A percentile compares a stretch with the other conserved stretches of the same genome.
Conservation (phyloP, 495 filamentous ascomycete species). For the Podospora anserina region DNA sequence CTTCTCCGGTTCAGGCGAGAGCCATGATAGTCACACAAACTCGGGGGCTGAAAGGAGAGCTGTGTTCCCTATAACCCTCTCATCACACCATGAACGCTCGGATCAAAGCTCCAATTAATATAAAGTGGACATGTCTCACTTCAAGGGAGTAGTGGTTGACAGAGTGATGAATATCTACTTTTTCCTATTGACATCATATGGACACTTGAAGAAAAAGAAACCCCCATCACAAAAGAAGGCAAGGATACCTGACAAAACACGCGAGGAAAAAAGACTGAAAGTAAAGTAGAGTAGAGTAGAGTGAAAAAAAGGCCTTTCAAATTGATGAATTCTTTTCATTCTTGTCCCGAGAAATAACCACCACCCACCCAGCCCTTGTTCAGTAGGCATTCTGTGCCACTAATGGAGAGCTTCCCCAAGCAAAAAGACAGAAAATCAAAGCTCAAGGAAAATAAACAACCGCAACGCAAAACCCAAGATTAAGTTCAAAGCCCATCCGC, state of each 20-base stretch:
- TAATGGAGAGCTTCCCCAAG: not conserved
- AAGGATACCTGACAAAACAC: not conserved
- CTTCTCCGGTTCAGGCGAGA: no score
- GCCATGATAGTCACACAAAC: not conserved
- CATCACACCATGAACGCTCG: not conserved
- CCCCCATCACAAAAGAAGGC: conserved; percentile 5
- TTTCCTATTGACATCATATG: not conserved
- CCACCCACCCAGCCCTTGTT: not conserved
- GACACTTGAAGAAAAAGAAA: conserved; percentile 9
- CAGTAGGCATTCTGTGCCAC: not conserved
- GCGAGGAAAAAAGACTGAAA: not conserved
- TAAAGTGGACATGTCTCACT: not conserved
- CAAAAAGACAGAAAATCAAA: not conserved
- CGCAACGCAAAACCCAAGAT: not conserved
- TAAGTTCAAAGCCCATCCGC: conserved; percentile 9
- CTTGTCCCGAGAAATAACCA: not conserved
- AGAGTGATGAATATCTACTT: not conserved
- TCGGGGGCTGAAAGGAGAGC: not conserved
- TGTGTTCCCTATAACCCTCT: not conserved
- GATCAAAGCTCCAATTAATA: not conserved
- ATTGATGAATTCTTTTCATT: conserved; percentile 1
- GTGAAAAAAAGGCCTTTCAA: not conserved
- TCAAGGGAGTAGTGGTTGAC: not conserved
- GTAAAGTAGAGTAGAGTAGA: not conserved
- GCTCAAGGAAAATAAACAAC: conserved; percentile 1